Conservation (phyloP, 495 filamentous ascomycete species). For the Aspergillus ellipticus region DNA sequence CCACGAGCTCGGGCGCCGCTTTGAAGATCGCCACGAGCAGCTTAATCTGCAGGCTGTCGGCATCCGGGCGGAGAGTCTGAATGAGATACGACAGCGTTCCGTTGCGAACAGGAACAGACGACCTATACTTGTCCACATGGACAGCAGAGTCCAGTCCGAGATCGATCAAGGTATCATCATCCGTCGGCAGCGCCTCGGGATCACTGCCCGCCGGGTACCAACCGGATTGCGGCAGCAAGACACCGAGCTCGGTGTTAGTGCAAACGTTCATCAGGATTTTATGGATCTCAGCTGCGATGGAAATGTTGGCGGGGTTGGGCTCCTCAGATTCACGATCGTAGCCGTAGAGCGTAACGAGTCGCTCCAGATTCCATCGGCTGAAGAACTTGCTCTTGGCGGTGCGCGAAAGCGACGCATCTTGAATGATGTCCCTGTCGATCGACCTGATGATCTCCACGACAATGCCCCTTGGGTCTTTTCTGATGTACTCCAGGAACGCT, state of each 20-base stretch:
- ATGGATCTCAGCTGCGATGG: slow-evolving; percentile 60
- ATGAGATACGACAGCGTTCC: slow-evolving; percentile 69
- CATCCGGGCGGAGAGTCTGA: slow-evolving; percentile 77
- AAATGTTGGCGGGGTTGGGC: slow-evolving; percentile 28
- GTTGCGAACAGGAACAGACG: slow-evolving; percentile 70
- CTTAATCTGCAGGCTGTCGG: slow-evolving; percentile 74
- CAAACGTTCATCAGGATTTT: slow-evolving; percentile 70
- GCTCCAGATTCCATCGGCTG: slow-evolving; percentile 63
- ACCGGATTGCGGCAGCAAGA: slow-evolving; percentile 63
- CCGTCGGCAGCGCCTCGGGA: slow-evolving; percentile 41
- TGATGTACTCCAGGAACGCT: slow-evolving; percentile 64
- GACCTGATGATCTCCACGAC: slow-evolving; percentile 63
- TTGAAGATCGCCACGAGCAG: slow-evolving; percentile 75
- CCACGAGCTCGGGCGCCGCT: slow-evolving; percentile 76
- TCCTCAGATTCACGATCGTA: slow-evolving; percentile 48
- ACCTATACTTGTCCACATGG: slow-evolving; percentile 62
- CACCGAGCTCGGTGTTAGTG: slow-evolving; percentile 63
- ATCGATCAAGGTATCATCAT: slow-evolving; percentile 53
- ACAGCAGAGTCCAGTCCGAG: slow-evolving; percentile 63
- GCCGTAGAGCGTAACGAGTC: slow-evolving; percentile 67
- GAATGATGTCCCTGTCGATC: slow-evolving; percentile 61
- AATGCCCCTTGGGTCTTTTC: slow-evolving; percentile 67
- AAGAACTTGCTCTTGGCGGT: slow-evolving; percentile 70
- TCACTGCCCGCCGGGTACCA: slow-evolving; percentile 70
- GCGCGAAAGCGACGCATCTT: slow-evolving; percentile 64